Percentiles rank a stretch among this genome's conserved stretches.
Conservation (phyloP, 2,329 filamentous ascomycete species). For the Stemphylium lycopersici region DNA sequence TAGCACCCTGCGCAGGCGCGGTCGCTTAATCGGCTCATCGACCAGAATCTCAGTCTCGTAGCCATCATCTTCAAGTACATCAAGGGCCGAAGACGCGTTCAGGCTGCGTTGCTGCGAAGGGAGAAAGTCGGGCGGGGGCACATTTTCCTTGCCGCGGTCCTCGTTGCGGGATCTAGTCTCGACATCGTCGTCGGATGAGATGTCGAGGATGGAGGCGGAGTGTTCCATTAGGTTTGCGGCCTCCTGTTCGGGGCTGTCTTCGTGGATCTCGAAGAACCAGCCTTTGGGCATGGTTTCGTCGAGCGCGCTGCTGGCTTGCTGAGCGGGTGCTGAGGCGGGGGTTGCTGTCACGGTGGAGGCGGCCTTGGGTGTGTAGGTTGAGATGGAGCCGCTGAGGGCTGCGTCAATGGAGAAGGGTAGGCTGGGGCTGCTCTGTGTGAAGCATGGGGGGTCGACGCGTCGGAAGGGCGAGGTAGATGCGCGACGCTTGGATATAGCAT, state of each 20-base stretch:
- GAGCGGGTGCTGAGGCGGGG: slow-evolving; percentile 40
- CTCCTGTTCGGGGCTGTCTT: slow-evolving; percentile 88
- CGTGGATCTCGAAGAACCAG: slow-evolving; percentile 95
- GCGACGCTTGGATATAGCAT: slow-evolving; percentile 71
- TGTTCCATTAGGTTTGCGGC: slow-evolving; percentile 94
- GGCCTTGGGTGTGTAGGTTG: slow-evolving; percentile 61
- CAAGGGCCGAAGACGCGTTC: not conserved
- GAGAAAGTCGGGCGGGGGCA: slow-evolving; percentile 67
- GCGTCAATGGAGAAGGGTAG: slow-evolving; percentile 84
- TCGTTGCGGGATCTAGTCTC: slow-evolving; percentile 60
- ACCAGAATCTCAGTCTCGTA: slow-evolving; percentile 19
- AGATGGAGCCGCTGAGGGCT: slow-evolving; percentile 77
- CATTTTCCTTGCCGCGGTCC: slow-evolving; percentile 88
- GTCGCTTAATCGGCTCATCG: slow-evolving; percentile 35
- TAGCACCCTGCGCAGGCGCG: slow-evolving; percentile 33
- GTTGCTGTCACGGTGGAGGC: slow-evolving; percentile 38
- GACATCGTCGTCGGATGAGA: slow-evolving; percentile 84
- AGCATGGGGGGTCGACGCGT: slow-evolving; percentile 74
- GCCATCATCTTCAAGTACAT: slow-evolving; percentile 9
- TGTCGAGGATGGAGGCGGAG: slow-evolving; percentile 83
- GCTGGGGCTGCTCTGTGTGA: slow-evolving; percentile 54
- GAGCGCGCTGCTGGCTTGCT: slow-evolving; percentile 27
- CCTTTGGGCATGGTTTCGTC: slow-evolving; percentile 63
- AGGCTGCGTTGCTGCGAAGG: slow-evolving; percentile 23
- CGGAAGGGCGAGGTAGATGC: slow-evolving; percentile 65